Percentiles rank a stretch among this genome's conserved stretches.
phyloP scores from a whole-genome alignment of 2,329 filamentous ascomycete genomes.

The Alternaria arbusti region DNA sequence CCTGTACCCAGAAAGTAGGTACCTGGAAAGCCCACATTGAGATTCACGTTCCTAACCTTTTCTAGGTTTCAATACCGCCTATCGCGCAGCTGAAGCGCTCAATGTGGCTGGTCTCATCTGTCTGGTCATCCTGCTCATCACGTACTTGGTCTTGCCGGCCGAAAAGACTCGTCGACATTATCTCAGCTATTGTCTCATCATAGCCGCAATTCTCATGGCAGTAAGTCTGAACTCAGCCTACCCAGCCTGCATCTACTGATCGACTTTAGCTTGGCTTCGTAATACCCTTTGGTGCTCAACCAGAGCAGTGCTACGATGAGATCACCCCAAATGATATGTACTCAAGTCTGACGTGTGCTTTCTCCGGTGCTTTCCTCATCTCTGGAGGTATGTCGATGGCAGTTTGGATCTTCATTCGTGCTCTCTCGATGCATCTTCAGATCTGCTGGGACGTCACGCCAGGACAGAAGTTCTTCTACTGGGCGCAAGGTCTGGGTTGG shows the following conservation, averaged over 20 bases:
- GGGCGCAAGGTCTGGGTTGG: slow-evolving; percentile 81
- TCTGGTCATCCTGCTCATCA: slow-evolving; percentile 77
- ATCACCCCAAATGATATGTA: slow-evolving; percentile 96
- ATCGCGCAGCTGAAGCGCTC: slow-evolving; percentile 78
- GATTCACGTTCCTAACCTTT: not conserved
- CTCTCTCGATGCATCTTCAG: slow-evolving; percentile 91
- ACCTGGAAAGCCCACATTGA: slow-evolving; percentile 10
- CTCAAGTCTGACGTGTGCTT: slow-evolving; percentile 79
- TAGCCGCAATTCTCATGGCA: slow-evolving; percentile 78
- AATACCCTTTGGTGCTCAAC: slow-evolving; percentile 78
- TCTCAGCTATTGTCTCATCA: slow-evolving; percentile 83
- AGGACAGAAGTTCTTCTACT: slow-evolving; percentile 87
- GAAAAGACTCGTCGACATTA: slow-evolving; percentile 94
- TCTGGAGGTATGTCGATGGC: slow-evolving; percentile 84
- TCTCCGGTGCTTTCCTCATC: slow-evolving; percentile 84
- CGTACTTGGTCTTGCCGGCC: slow-evolving; percentile 79
- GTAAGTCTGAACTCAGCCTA: slow-evolving; percentile 58
- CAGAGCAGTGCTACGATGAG: slow-evolving; percentile 81
- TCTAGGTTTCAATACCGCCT: slow-evolving; percentile 62
- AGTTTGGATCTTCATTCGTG: slow-evolving; percentile 90
- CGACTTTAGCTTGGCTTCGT: slow-evolving; percentile 80
- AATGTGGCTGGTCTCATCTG: slow-evolving; percentile 76
- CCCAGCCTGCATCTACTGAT: slow-evolving; percentile 7
- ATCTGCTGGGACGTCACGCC: slow-evolving; percentile 97
- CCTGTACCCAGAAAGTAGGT: slow-evolving; percentile 65